Base-by-base conservation (phyloP, 768 basidiomycete genomes). In the Roridomyces roridus region DNA sequence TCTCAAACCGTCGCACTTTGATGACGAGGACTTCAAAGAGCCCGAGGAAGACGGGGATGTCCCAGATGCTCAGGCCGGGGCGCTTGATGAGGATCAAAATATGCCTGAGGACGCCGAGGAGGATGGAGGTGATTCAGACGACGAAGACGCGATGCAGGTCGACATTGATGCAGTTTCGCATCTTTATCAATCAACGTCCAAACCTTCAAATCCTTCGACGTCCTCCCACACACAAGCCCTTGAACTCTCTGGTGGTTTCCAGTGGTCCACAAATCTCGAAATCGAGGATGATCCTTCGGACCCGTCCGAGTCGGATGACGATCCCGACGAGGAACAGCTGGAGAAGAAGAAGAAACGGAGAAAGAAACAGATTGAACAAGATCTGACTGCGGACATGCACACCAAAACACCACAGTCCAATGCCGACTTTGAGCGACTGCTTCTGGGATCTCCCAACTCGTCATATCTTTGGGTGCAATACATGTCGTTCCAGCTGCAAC, bases 381-480 rank as follows among this genome's bases (percentile, higher is more conserved):
- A 94, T 68, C 74, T 88, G 26, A 98, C 97, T 0, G 91, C 87
- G 23, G 90, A 96, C 57, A 87, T 98, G 80, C 92, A 94, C 53
- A 86, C 82, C 35, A 89, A 87, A 65, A 79, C 79, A 20, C 97
- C 97, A 2, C 92, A 94, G 69, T 97, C 97, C 2, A 92, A 89
- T 58, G 85, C 90, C 28, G 96, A 99, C 70, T 99, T 98, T 65
- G 97, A 99, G 72, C 86, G 97, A 12, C 75, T 92, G 31, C 82
- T 99, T 42, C 81, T 98, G 35, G 92, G 93, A 25, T 95, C 96
- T 0, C 96, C 97, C 2, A 94, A 97, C 69, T 98, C 96, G 7
- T 98, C 97, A 0, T 97, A 91, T 74, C 82, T 98, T 29, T 99
- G 97, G 97, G 88, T 99, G 55, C 96, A 98, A 71, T 99, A 95